Evolutionary conservation across 352 stramenopile genomes (phyloP).

Genomic region (Globisporangium camurandrum): DNA sequence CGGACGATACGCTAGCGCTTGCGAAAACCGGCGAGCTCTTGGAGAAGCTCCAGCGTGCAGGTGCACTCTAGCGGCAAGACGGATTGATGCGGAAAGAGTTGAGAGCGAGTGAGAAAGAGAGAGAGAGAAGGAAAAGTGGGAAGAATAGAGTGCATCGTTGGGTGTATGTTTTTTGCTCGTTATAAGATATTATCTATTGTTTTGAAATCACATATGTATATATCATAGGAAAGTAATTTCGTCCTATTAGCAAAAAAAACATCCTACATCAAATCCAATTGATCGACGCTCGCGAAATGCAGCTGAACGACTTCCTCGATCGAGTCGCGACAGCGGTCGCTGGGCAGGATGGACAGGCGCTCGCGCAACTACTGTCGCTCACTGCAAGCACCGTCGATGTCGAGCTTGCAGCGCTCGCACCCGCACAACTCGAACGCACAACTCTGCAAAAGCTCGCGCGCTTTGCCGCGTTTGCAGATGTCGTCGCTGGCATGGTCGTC

Average conservation of each 20-base stretch:
- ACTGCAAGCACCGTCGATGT: slow-evolving; percentile 21
- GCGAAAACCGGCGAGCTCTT: slow-evolving; percentile 84
- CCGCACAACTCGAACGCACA: slow-evolving; percentile 41
- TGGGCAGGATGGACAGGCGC: slow-evolving; percentile 32
- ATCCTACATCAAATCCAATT: no score
- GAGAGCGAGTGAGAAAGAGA: no score
- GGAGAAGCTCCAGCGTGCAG: slow-evolving; percentile 75
- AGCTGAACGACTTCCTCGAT: slow-evolving; percentile 55
- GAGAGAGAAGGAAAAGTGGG: no score
- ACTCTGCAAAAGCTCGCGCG: slow-evolving; percentile 48
- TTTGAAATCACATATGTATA: no score
- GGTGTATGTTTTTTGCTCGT: no score
- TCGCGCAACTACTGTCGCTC: slow-evolving; percentile 50
- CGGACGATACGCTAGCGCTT: slow-evolving; percentile 90
- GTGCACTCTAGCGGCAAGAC: slow-evolving; percentile 32
- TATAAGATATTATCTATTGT: no score
- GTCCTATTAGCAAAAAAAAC: no score
- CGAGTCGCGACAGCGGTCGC: slow-evolving; percentile 42
- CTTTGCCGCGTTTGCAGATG: slow-evolving; percentile 47
- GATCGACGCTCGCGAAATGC: no score
- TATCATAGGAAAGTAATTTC: no score
- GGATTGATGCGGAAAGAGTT: no score
- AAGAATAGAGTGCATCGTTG: no score
- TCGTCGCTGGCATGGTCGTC: slow-evolving; percentile 52
- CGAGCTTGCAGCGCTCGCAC: slow-evolving; percentile 36